phyloP scores from a whole-genome alignment of 2,329 filamentous ascomycete species.

The Cladosporium phlei region DNA sequence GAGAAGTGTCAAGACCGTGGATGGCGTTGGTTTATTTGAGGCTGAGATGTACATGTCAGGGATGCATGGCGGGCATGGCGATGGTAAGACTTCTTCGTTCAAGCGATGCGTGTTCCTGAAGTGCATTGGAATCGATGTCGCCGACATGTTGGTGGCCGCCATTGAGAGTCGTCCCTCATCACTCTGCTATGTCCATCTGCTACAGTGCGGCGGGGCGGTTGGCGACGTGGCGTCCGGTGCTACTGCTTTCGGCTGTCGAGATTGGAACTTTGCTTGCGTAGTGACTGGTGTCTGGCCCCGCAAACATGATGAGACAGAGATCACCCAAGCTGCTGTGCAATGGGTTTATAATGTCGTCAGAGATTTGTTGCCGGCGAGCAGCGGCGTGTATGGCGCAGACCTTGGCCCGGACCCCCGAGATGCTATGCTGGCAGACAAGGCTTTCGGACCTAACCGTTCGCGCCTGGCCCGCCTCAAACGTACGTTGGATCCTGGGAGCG shows the following conservation, averaged over 20 bases:
- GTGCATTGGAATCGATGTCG: constrained; percentile 38
- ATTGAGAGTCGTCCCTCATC: constrained; percentile 47
- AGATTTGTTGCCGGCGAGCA: constrained; percentile 47
- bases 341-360: constrained; percentile 56
- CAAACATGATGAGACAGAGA: constrained; percentile 44
- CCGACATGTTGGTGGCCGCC: constrained; percentile 40
- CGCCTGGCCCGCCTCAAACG: constrained; percentile 44
- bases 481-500: not conserved
- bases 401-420: constrained; percentile 61
- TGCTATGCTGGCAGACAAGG: constrained; percentile 43
- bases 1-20: constrained; percentile 32
- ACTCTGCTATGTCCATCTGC: constrained; percentile 58
- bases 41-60: constrained; percentile 56
- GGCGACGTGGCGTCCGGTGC: constrained; percentile 40
- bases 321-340: constrained; percentile 35
- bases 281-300: constrained; percentile 59
- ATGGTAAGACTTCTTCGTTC: constrained; percentile 59
- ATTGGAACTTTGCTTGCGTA: constrained; percentile 62
- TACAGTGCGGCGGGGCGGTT: constrained; percentile 55
- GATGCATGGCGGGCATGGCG: constrained; percentile 56
- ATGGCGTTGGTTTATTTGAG: constrained; percentile 52
- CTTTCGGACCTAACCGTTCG: constrained; percentile 53
- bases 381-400: constrained; percentile 56
- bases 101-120: constrained; percentile 61
- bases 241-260: constrained; percentile 59